phyloP scores from a whole-genome alignment of 768 basidiomycete genomes.

The Tylopilus cervinicoccineus region DNA sequence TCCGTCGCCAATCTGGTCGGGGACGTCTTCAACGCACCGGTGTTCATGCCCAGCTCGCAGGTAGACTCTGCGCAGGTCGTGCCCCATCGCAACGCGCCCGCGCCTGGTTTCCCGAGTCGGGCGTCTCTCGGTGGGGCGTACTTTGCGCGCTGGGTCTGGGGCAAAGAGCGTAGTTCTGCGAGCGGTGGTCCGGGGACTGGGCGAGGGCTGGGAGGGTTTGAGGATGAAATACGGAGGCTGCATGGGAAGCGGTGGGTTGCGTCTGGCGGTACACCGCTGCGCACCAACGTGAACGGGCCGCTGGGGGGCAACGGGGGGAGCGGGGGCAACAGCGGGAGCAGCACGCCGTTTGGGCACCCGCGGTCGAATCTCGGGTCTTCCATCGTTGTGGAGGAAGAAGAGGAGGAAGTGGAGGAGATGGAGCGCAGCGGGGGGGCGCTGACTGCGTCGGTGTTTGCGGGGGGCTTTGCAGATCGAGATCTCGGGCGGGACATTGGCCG shows the following conservation, averaged over 20 bases:
- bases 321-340: slow-evolving; percentile 61
- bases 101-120: slow-evolving; percentile 61
- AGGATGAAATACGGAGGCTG: slow-evolving; percentile 73
- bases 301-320: slow-evolving; percentile 35
- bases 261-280: slow-evolving; percentile 51
- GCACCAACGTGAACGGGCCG: slow-evolving; percentile 55
- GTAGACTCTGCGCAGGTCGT: slow-evolving; percentile 72
- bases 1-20: slow-evolving; percentile 74
- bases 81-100: slow-evolving; percentile 70
- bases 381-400: slow-evolving; percentile 69
- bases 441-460: slow-evolving; percentile 30
- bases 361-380: slow-evolving; percentile 50
- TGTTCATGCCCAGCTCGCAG: slow-evolving; percentile 71
- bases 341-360: slow-evolving; percentile 59
- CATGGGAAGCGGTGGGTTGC: slow-evolving; percentile 73
- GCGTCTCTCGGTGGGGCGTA: slow-evolving; percentile 74
- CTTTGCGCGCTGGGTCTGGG: slow-evolving; percentile 84
- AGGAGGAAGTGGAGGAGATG: slow-evolving; percentile 64
- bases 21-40: slow-evolving; percentile 79
- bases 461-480: slow-evolving; percentile 40
- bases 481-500: slow-evolving; percentile 37
- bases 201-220: slow-evolving; percentile 56
- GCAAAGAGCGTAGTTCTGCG: slow-evolving; percentile 46
- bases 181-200: slow-evolving; percentile 28
- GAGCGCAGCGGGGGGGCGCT: slow-evolving; percentile 35